Evolutionary conservation across 305 asterid genomes (phyloP).

Genomic region (Withania somnifera): DNA sequence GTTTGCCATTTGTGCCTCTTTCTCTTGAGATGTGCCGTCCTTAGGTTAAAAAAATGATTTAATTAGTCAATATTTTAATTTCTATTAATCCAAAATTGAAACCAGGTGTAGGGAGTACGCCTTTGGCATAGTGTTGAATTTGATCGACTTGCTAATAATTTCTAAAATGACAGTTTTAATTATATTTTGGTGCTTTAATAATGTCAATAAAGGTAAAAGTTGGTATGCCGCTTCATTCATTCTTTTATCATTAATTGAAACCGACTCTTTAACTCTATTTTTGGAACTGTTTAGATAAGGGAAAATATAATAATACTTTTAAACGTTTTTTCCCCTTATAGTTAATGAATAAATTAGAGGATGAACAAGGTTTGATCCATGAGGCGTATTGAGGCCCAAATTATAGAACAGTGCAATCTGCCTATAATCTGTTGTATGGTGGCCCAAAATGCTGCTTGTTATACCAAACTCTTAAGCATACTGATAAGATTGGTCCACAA

Average conservation of each 20-base stretch:
- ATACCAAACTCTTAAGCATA: not conserved
- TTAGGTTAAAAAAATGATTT: too few species aligned
- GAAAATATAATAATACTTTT: too few species aligned
- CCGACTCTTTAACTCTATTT: not conserved
- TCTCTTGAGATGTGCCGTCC: slow-evolving; percentile 5
- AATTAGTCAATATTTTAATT: too few species aligned
- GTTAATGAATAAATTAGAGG: too few species aligned
- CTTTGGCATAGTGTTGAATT: not conserved
- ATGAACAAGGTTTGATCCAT: not conserved
- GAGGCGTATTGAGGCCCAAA: too few species aligned
- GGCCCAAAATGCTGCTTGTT: not conserved
- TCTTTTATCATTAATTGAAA: not conserved
- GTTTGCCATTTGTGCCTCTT: not conserved
- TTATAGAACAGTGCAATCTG: too few species aligned
- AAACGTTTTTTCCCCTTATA: too few species aligned
- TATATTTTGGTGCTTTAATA: not conserved
- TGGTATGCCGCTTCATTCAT: not conserved
- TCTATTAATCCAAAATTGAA: too few species aligned
- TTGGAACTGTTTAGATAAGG: not conserved
- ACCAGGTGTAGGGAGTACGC: too few species aligned
- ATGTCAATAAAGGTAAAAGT: not conserved
- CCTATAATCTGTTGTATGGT: not conserved
- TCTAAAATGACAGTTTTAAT: not conserved
- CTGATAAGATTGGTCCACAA: not conserved
- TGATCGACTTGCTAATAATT: not conserved